phyloP scores from a whole-genome alignment of 768 basidiomycete genomes.

The Rhizopogon rudus region DNA sequence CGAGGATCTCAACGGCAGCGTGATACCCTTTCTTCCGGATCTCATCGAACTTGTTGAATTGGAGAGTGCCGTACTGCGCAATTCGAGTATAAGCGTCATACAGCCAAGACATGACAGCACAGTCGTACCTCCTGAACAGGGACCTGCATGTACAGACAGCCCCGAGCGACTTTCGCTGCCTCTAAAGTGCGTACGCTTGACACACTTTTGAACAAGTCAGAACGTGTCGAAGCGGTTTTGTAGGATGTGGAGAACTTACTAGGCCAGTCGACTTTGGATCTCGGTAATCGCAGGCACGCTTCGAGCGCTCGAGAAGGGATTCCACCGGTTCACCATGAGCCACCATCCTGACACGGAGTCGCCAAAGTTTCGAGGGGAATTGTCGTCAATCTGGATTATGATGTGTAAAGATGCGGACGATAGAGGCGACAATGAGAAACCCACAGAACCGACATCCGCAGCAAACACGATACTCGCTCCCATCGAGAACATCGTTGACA shows the following conservation, averaged over 20 bases:
- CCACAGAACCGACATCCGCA: slow-evolving; percentile 85
- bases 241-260: slow-evolving; percentile 51
- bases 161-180: slow-evolving; percentile 87
- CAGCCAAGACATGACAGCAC: neutral
- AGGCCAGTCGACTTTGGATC: slow-evolving; percentile 90
- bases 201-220: slow-evolving; percentile 50
- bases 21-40: slow-evolving; percentile 78
- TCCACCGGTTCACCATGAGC: slow-evolving; percentile 90
- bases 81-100: neutral
- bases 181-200: slow-evolving; percentile 94
- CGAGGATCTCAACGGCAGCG: slow-evolving; percentile 65
- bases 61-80: slow-evolving; percentile 80
- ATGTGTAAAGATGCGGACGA: neutral
- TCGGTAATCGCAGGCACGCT: slow-evolving; percentile 87
- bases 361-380: slow-evolving; percentile 90
- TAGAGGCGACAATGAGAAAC: slow-evolving; percentile 19
- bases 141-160: slow-evolving; percentile 90
- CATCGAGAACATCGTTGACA: slow-evolving; percentile 87
- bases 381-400: slow-evolving; percentile 74
- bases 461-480: slow-evolving; percentile 91
- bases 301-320: slow-evolving; percentile 77
- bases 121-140: slow-evolving; percentile 81
- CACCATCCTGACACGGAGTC: slow-evolving; percentile 97
- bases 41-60: slow-evolving; percentile 87
- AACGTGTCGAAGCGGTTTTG: neutral